These are phyloP conservation scores for Clonostachys solani DNA, from an alignment of 2,329 filamentous ascomycete species.

Conservation along the genomic window DNA sequence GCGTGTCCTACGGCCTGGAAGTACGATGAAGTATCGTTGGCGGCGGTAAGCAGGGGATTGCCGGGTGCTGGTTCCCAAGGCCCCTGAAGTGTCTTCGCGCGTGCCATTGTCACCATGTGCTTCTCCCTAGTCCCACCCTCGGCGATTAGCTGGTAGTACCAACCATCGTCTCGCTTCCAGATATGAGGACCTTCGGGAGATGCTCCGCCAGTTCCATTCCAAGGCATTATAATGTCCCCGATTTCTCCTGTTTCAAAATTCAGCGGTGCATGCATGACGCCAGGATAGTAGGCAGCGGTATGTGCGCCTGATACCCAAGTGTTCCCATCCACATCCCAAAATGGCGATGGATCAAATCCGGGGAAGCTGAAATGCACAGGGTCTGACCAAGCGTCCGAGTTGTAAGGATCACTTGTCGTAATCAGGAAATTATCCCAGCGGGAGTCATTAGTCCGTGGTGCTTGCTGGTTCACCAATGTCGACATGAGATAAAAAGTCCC, in stretches of 20 bases:
- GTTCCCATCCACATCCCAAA: slow-evolving; percentile 13
- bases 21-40: slow-evolving; percentile 23
- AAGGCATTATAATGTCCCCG: slow-evolving; percentile 23
- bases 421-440: slow-evolving; percentile 26
- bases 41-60: slow-evolving; percentile 40
- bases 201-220: slow-evolving; percentile 35
- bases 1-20: slow-evolving; percentile 39
- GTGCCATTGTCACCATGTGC: slow-evolving; percentile 37
- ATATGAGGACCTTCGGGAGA: slow-evolving; percentile 39
- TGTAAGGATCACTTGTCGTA: slow-evolving; percentile 30
- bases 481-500: slow-evolving; percentile 39
- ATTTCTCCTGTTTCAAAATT: slow-evolving; percentile 26
- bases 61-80: slow-evolving; percentile 32
- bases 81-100: slow-evolving; percentile 29
- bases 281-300: slow-evolving; percentile 8
- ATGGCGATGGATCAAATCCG: slow-evolving; percentile 10
- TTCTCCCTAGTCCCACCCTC: slow-evolving; percentile 39
- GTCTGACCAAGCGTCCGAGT: slow-evolving; percentile 32
- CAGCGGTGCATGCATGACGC: slow-evolving; percentile 16
- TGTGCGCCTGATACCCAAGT: slow-evolving; percentile 29
- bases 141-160: slow-evolving; percentile 43
- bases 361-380: slow-evolving; percentile 10
- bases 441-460: slow-evolving; percentile 15
- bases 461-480: slow-evolving; percentile 28
- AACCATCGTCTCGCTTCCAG: slow-evolving; percentile 30